Evolutionary conservation across 148 eudicot species (phyloP), one percentile per base, ranked within the genome.

Genomic region (Polygonum aviculare): DNA sequence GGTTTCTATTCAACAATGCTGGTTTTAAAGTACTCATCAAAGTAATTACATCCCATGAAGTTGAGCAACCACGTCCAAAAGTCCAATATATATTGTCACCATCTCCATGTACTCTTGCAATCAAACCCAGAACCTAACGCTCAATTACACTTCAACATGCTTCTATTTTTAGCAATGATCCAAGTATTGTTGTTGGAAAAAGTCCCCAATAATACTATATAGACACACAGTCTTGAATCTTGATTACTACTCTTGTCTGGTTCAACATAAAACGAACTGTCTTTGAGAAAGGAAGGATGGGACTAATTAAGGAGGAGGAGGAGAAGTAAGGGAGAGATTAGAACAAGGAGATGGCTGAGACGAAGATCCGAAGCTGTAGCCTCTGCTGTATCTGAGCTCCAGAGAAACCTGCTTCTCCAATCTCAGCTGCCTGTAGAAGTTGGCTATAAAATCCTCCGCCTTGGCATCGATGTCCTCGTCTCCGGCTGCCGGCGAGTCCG

Each of bases 361-460:
- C n/a, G 69, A 40, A 14, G 71, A 67, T 16, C 21, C 71, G 5
- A 67, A 67, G 71, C 71, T 67, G 39, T 67, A 10, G 3, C 54
- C 86, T 48, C 83, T 84, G 47, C 82, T 76, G 63, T 90, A 89
- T 74, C 87, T 81, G 22, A 93, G 81, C 78, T 90, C 81, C 86
- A 93, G 72, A 2, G 98, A 93, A 55, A 90, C 60, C 40, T 93
- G 96, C 67, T 93, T 82, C 77, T 93, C 96, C 18, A 90, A 38
- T 52, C 49, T 76, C 52, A 93, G 86, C 69, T 90, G 93, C 6
- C 84, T 78, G 71, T 86, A 76, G 50, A 93, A 93, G 31, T 93
- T 93, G n/a, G 83, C 77, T 36, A 93, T 93, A 70, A 90, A 93
- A 65, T 81, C 65, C 49, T 93, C 95, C 1, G 97, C 95, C 75